Evolutionary conservation across 2,329 filamentous ascomycete species (phyloP).

Genomic region (Lasiodiplodia citricola): DNA sequence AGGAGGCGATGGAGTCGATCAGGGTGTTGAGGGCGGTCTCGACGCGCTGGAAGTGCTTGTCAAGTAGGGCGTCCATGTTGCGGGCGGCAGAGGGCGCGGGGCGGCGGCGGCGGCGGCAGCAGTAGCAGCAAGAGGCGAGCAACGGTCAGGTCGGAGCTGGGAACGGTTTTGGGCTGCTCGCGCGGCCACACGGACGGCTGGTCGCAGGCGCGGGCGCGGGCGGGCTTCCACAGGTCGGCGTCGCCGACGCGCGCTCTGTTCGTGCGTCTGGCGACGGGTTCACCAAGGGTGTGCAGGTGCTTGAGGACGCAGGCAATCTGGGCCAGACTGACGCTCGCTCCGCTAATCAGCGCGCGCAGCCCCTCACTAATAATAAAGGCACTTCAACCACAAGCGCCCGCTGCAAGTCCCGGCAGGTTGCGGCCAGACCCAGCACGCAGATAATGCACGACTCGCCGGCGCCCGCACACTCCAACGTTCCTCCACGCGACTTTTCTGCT

Average conservation of each 20-base stretch:
- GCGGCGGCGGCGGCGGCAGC: not conserved
- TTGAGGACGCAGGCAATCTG: not conserved
- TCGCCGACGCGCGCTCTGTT: not conserved
- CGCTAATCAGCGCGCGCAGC: constrained; percentile 11
- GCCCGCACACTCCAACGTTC: constrained; percentile 12
- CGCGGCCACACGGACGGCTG: not conserved
- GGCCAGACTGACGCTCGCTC: not conserved
- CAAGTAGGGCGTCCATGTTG: constrained; percentile 51
- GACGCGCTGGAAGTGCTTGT: constrained; percentile 52
- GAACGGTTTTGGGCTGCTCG: not conserved
- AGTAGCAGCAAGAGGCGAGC: not conserved
- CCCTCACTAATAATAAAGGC: not conserved
- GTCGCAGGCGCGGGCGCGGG: not conserved
- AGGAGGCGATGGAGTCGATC: constrained; percentile 80
- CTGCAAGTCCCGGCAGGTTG: constrained; percentile 21
- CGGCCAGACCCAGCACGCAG: constrained; percentile 7
- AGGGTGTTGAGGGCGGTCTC: constrained; percentile 65
- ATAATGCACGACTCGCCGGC: constrained; percentile 15
- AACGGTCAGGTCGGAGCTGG: constrained; percentile 3
- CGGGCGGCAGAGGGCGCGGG: not conserved
- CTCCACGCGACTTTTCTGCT: constrained; percentile 22
- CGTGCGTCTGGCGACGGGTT: not conserved
- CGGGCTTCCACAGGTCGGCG: constrained; percentile 2
- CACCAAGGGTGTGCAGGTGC: not conserved
- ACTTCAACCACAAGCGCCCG: constrained; percentile 6